These are phyloP conservation scores for Terana coerulea DNA, from an alignment of 768 basidiomycete genomes.

Conservation along the genomic window DNA sequence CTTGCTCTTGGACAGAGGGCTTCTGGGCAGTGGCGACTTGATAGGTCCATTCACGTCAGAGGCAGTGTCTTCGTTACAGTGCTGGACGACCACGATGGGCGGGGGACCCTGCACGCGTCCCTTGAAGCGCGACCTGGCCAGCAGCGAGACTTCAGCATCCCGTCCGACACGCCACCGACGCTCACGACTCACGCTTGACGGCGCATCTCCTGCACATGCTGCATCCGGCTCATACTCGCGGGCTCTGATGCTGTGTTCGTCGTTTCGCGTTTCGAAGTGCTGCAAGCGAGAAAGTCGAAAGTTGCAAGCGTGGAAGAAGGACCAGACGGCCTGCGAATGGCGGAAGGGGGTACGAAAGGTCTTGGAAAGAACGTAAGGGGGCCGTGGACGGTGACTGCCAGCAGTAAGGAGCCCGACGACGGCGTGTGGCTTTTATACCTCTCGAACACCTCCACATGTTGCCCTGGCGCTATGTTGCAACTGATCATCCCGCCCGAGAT, in stretches of 20 bases:
- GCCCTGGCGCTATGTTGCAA: background rate
- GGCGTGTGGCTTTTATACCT: background rate
- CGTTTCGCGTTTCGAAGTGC: background rate
- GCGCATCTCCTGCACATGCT: background rate
- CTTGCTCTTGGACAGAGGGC: background rate
- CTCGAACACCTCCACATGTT: background rate
- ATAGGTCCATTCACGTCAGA: background rate
- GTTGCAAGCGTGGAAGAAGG: background rate
- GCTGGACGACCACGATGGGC: background rate
- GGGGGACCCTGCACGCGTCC: background rate
- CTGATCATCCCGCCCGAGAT: background rate
- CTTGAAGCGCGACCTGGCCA: background rate
- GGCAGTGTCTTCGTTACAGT: too few species aligned
- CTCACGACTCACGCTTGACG: constrained; percentile 5
- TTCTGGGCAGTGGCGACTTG: background rate
- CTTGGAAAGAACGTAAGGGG: background rate
- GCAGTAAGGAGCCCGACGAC: background rate
- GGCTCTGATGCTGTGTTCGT: background rate
- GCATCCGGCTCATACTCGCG: background rate
- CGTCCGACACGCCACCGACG: background rate
- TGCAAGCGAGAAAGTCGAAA: background rate
- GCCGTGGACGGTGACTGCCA: constrained; percentile 8
- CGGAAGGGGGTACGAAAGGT: background rate
- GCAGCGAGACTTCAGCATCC: background rate
- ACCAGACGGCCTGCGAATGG: constrained; percentile 8